Evolutionary conservation across 352 stramenopile species (phyloP).

Genomic region (Hyaloperonospora arabidopsidis): DNA sequence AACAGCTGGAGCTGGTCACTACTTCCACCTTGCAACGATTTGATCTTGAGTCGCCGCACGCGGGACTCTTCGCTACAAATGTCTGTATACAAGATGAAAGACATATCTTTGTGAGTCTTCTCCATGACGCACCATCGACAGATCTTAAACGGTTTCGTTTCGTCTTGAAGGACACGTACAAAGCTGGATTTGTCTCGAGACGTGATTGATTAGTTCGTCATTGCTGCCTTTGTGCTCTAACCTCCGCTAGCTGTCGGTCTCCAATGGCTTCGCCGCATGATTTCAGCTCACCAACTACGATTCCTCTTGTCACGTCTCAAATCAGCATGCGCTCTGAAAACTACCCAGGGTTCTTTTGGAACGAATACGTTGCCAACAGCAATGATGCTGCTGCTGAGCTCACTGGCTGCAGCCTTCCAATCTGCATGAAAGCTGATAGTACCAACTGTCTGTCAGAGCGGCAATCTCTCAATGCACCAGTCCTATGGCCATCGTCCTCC

Average conservation of each 20-base stretch:
- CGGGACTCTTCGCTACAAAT: no score
- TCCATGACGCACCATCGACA: no score
- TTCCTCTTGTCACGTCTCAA: conserved; percentile 7
- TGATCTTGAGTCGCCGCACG: not conserved
- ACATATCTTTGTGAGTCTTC: no score
- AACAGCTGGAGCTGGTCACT: no score
- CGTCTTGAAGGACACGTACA: no score
- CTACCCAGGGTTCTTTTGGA: conserved; percentile 14
- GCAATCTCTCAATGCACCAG: not conserved
- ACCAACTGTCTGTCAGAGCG: not conserved
- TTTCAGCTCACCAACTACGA: conserved; percentile 6
- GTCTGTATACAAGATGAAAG: no score
- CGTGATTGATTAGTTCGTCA: no score
- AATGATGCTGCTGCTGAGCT: conserved; percentile 9
- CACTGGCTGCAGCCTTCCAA: conserved; percentile 5
- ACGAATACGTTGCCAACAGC: conserved; percentile 19
- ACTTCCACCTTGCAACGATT: no score
- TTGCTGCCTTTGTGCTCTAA: no score
- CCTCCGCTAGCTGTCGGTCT: no score
- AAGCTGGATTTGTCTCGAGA: no score
- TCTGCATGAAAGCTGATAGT: conserved; percentile 5
- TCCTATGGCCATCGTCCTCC: not conserved
- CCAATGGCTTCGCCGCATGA: conserved; percentile 6
- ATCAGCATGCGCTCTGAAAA: not conserved
- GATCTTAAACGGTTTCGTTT: no score